Evolutionary conservation across 2,329 filamentous ascomycete species (phyloP), one percentile per base, ranked within the genome.

Genomic region (Fusarium protoensiforme): DNA sequence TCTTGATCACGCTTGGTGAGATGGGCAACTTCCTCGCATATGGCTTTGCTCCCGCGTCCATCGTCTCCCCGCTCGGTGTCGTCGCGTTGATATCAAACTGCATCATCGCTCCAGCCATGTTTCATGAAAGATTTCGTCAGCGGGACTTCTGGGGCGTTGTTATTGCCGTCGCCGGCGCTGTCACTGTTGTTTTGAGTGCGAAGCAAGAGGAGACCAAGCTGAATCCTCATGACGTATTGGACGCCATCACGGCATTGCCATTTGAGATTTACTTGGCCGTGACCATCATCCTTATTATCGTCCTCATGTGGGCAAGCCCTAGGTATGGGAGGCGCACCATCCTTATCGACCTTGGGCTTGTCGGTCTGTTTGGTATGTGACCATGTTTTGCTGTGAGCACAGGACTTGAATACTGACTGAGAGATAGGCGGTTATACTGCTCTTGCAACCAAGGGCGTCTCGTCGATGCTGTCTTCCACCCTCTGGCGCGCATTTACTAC

Each of bases 11-110:
- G 1, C 85, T 98, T 27, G 96, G 96, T 65, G 96, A 99, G 84
- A 92, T 93, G 80, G 96, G 96, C 60, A 99, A 99, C 81, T 99
- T 99, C 80, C 85, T 99, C 72, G 96, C 96, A 0, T 99, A 99
- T 79, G 96, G 96, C 27, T 99, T 99, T 81, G 96, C 96, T 33
- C 96, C 96, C 5, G 96, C 96, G 9, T 98, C 96, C 16, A 98
- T 99, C 77, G 96, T 99, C 46, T 98, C 95, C 36, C 96, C 96
- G 0, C 87, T 99, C 7, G 96, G 96, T 11, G 96, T 99, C n/a
- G 96, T 99, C 14, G 96, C 96, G 3, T 86, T 99, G 71, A 92
- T 99, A 53, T 98, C 95, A 51, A 99, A 99, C 83, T 99, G 96
- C 82, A 90, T 99, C 68, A 98, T 99, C 80, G 96, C 96, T 3